Percentiles rank a stretch among this genome's conserved stretches.
These are phyloP conservation scores for Ophiocordyceps camponoti-saundersi DNA, from an alignment of 2,329 filamentous ascomycete genomes.

Conservation along the genomic window DNA sequence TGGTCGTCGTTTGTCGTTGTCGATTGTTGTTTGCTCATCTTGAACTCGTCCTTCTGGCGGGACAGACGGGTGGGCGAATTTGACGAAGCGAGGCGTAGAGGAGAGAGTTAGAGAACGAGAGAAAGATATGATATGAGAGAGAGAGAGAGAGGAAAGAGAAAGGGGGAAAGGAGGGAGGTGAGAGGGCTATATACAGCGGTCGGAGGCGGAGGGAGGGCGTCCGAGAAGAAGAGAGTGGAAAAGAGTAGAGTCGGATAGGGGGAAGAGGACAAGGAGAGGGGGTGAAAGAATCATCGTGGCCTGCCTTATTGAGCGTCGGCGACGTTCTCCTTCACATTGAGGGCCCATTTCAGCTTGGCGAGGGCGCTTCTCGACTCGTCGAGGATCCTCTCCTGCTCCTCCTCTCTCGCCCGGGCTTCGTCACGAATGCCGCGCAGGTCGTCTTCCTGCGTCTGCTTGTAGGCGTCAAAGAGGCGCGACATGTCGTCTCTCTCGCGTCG, in stretches of 20 bases:
- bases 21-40: too few species aligned
- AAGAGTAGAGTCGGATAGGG: not conserved
- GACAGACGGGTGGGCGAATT: too few species aligned
- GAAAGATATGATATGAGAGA: too few species aligned
- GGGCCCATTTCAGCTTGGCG: constrained; percentile 55
- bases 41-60: too few species aligned
- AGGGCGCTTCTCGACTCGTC: constrained; percentile 42
- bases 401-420: constrained; percentile 38
- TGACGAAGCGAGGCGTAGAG: too few species aligned
- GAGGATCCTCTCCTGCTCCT: constrained; percentile 42
- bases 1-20: too few species aligned
- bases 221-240: not conserved
- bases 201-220: too few species aligned
- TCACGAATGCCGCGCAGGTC: constrained; percentile 41
- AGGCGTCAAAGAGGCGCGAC: constrained; percentile 39
- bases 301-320: constrained; percentile 29
- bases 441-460: constrained; percentile 48
- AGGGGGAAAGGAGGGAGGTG: not conserved
- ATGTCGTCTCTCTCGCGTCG: constrained; percentile 46
- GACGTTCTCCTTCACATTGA: constrained; percentile 48
- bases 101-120: too few species aligned
- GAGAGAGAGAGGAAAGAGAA: not conserved
- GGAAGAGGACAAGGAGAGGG: not conserved
- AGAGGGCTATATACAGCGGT: too few species aligned
- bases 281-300: not conserved